These are phyloP conservation scores for Puya raimondii DNA, from an alignment of 176 grass and related monocot species.

Conservation along the genomic window DNA sequence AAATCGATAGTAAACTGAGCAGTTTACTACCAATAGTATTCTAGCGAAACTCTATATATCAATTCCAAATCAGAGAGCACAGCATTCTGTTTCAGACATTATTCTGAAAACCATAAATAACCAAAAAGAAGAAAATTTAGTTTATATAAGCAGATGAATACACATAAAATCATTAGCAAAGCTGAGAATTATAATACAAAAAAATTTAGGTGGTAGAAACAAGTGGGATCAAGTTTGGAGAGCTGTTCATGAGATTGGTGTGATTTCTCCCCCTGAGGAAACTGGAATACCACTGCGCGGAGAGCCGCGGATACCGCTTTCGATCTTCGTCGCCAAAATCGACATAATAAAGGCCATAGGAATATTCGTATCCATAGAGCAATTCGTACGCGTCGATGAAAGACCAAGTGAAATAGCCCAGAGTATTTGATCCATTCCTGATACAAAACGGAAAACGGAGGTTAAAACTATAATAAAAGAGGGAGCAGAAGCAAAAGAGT, in stretches of 20 bases:
- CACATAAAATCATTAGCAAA: no score
- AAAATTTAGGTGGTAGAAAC: no score
- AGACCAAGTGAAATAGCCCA: constrained; percentile 53
- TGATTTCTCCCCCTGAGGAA: constrained; percentile 17
- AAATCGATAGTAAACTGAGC: no score
- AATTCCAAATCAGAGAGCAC: no score
- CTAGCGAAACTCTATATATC: no score
- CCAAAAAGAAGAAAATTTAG: no score
- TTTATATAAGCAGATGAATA: no score
- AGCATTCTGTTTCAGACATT: no score
- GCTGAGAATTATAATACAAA: no score
- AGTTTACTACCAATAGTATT: no score
- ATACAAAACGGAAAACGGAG: constrained; percentile 9
- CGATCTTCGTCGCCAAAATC: constrained; percentile 29
- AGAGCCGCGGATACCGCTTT: constrained; percentile 29
- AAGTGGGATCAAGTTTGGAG: no score
- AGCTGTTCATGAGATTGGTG: neutral
- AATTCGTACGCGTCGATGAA: constrained; percentile 51
- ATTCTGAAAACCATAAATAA: no score
- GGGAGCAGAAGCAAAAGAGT: neutral
- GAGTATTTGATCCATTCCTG: constrained; percentile 40
- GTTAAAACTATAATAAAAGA: neutral
- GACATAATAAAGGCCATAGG: constrained; percentile 34
- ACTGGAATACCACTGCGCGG: constrained; percentile 43
- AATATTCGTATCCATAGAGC: constrained; percentile 21